Base-by-base conservation (phyloP, 768 basidiomycete species). In the Trichaptum fuscoviolaceum region DNA sequence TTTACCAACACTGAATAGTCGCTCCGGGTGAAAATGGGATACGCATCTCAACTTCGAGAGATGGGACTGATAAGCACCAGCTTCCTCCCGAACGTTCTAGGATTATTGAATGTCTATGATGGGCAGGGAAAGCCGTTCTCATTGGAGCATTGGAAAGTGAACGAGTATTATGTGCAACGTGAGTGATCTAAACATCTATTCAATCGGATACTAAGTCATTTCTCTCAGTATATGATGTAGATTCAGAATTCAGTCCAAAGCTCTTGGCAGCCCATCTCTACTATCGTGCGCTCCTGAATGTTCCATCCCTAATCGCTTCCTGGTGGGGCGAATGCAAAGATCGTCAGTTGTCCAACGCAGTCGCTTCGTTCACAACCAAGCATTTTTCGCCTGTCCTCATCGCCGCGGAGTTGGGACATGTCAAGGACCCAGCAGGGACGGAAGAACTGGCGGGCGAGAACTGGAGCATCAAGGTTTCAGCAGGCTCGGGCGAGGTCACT, bases 311-410 rank as follows among this genome's bases (percentile, higher is more conserved):
- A 35, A 86, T 99, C 63, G 87, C 95, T 60, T 80, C 82, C 12
- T 98, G 94, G 92, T 88, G 95, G 59, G 82, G 88, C 57, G 90
- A 91, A 52, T 91, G 91, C 77, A 95, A 93, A 70, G 95, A 98
- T 75, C 90, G 92, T 15, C 92, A 95, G 72, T 82, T 98, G 1
- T 89, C 87, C n/a, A 82, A 84, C 30, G 82, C 89, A 2, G 83
- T 99, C 67, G 83, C 88, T 6, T 79, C 84, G 35, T 95, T 92
- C 75, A 96, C 95, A 0, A 87, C 93, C 0, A 82, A 85, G 20
- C 83, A 92, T 78, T 93, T 97, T 79, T 96, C 96, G 1, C 94
- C 96, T 0, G 86, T 92, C 57, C 87, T 99, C 72, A 91, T 96
- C 73, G 83, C 79, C 17, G 82, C 91, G 7, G 96, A 98, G 72